Conservation (phyloP, 2,329 filamentous ascomycete genomes). For the Fusarium sp. region DNA sequence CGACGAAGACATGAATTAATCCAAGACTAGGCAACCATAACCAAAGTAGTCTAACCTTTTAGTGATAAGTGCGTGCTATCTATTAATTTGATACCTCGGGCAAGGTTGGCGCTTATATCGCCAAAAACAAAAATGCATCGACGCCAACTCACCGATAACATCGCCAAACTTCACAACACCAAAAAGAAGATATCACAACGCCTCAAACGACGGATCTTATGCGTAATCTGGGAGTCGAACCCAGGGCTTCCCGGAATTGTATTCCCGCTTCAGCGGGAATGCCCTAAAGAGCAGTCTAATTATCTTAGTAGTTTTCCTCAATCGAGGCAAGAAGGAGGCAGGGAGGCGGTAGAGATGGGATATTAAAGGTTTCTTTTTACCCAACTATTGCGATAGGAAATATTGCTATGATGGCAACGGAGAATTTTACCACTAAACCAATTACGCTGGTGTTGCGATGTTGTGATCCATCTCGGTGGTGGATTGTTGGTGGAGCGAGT, state of each 20-base stretch:
- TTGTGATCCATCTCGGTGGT: neutral
- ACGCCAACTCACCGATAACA: neutral
- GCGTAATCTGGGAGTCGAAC: neutral
- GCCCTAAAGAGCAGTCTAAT: too few relatives aligned
- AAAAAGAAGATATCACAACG: neutral
- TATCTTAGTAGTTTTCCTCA: too few relatives aligned
- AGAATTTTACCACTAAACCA: slow-evolving; percentile 1
- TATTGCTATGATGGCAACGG: neutral
- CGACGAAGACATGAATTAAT: neutral
- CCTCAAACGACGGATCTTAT: neutral
- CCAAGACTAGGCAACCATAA: neutral
- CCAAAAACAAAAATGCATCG: neutral
- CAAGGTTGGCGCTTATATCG: neutral
- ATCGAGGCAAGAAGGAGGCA: too few relatives aligned
- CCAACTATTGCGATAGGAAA: too few relatives aligned
- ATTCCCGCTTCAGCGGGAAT: too few relatives aligned
- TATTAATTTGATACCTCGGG: neutral
- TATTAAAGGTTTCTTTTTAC: too few relatives aligned
- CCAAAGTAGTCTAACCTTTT: too few relatives aligned
- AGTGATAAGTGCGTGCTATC: too few relatives aligned
- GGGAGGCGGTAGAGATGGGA: too few relatives aligned
- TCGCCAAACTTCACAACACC: neutral
- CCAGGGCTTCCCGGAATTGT: neutral
- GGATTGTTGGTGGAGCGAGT: neutral
- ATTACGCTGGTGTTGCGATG: neutral